phyloP scores from a whole-genome alignment of 495 filamentous ascomycete species.

The Aspergillus affinis region DNA sequence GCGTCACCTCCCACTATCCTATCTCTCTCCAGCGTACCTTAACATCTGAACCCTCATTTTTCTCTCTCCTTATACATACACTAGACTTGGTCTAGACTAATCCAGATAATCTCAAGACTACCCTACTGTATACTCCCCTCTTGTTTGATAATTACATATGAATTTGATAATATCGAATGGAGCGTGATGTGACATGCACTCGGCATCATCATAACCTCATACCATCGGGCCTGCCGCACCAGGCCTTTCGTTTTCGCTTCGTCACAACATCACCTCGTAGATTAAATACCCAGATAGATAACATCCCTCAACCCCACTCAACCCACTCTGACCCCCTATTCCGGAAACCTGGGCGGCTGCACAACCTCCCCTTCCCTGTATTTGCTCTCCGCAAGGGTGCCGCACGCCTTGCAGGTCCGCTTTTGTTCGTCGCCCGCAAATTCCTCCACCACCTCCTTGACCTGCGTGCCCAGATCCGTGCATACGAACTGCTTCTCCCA shows the following conservation, averaged over 20 bases:
- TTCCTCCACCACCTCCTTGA: conserved; percentile 85
- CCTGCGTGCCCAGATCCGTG: conserved; percentile 92
- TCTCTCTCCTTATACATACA: background rate
- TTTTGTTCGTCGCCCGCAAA: conserved; percentile 71
- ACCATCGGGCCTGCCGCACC: background rate
- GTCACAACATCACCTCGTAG: background rate
- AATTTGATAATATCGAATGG: too few species aligned
- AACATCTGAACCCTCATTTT: background rate
- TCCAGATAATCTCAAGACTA: background rate
- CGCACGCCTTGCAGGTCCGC: conserved; percentile 78
- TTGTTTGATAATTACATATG: background rate
- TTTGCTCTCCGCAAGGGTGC: conserved; percentile 60
- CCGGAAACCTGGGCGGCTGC: conserved; percentile 39
- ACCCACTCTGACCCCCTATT: conserved; percentile 20
- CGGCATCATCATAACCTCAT: background rate
- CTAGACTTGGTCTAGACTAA: background rate
- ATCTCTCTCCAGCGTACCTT: background rate
- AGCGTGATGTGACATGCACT: background rate
- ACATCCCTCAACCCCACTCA: background rate
- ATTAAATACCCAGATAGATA: conserved; percentile 1
- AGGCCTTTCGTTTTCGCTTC: background rate
- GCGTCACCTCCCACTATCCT: background rate
- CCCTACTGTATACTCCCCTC: background rate
- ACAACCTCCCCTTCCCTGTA: conserved; percentile 42
- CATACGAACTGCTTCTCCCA: conserved; percentile 87